Conservation (phyloP, 768 basidiomycete genomes). For the Hericium rajendrae region DNA sequence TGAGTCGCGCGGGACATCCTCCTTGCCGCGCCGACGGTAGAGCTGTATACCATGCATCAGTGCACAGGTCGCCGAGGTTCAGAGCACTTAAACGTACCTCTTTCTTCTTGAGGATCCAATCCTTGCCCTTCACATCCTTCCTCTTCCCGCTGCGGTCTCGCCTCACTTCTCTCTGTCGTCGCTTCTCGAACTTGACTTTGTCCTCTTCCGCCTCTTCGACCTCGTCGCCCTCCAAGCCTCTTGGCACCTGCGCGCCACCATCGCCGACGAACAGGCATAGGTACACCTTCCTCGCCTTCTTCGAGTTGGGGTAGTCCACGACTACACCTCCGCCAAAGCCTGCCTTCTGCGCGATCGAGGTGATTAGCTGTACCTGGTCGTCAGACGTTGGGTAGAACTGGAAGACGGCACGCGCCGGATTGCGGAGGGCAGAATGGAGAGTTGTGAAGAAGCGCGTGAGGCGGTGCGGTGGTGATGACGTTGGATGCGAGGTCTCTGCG, state of each 20-base stretch:
- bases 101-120: constrained; percentile 97
- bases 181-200: constrained; percentile 63
- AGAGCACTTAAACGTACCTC: constrained; percentile 44
- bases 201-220: constrained; percentile 39
- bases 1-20: constrained; percentile 74
- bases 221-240: constrained; percentile 62
- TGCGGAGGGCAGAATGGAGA: constrained; percentile 75
- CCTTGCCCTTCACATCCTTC: constrained; percentile 63
- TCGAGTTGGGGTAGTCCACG: constrained; percentile 95
- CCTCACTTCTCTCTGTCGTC: constrained; percentile 57
- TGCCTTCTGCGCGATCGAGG: constrained; percentile 83
- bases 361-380: constrained; percentile 94
- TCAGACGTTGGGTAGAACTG: constrained; percentile 98
- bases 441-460: constrained; percentile 88
- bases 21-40: constrained; percentile 79
- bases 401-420: constrained; percentile 77
- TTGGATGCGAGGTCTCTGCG: constrained; percentile 85
- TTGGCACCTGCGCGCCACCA: constrained; percentile 60
- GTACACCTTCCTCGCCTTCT: constrained; percentile 92
- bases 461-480: constrained; percentile 82
- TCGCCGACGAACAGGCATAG: constrained; percentile 86
- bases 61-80: neutral
- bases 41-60: constrained; percentile 33
- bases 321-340: constrained; percentile 96
- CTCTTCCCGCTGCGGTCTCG: constrained; percentile 58